Base-by-base conservation (phyloP, 2,329 filamentous ascomycete species). In the Zalaria sp. region DNA sequence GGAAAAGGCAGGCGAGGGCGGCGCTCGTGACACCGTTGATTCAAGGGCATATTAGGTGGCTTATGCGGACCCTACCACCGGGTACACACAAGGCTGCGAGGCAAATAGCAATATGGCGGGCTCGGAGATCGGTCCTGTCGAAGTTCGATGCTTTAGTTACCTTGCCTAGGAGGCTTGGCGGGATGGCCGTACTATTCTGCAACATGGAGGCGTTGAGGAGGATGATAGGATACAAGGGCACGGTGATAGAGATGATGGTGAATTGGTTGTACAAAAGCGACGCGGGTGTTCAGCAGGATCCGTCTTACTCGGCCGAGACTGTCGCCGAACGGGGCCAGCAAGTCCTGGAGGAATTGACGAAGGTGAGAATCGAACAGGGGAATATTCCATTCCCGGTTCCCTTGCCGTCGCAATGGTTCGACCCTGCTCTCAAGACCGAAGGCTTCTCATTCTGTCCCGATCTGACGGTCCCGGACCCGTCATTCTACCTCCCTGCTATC, bases 401-500 rank as follows among this genome's bases (percentile, higher is more conserved):
- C 18, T 18, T 18, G 18, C 18, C 18, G 18, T 18, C 18, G 18
- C 18, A 32, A 5, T 60, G 55, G 51, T 55, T 68, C 28, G 70
- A 76, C 47, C 65, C 67, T 3, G 64, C 66, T 4, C 57, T 80
- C 10, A 64, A 67, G 4, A 64, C 54, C 5, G 75, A 77, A 57
- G 75, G 75, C n/a, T 64, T 69, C 3, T 59, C 76, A 2, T 81
- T 75, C 75, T 77, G 78, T 43, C 64, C 68, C 1, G 65, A 79
- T 52, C 64, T 81, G 9, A 58, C 73, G 4, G 51, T 63, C 0
- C 58, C 71, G 5, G 76, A 80, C 49, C 64, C 73, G 0, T 65
- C 64, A 3, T 57, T 67, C 2, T 48, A 63, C 2, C 59, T 78
- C 2, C 72, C 73, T 0, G 60, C 67, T 34, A 43, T 68, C 3